Evolutionary conservation across 495 filamentous ascomycete species (phyloP).

Genomic region (Hypoxylon lenormandii): DNA sequence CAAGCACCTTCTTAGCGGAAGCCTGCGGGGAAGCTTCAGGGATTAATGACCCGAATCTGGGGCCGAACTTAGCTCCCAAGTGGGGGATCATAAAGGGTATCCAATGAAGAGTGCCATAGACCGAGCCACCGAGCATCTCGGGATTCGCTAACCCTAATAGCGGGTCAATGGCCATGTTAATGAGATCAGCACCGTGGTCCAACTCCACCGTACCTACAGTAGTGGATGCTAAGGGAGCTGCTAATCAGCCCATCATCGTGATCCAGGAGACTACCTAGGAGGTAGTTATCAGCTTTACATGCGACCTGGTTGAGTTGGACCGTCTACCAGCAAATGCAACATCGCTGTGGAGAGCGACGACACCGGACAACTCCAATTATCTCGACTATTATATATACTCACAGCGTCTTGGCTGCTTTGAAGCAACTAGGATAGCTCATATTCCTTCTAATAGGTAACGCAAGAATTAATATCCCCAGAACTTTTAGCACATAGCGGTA

Average conservation of each 20-base stretch:
- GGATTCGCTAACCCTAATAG: constrained; percentile 5
- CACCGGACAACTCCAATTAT: constrained; percentile 16
- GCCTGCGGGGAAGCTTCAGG: constrained; percentile 32
- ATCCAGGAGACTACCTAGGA: no score
- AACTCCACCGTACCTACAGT: constrained; percentile 29
- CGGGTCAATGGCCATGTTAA: neutral
- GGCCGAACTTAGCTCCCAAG: constrained; percentile 6
- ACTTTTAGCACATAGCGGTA: neutral
- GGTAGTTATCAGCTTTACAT: constrained; percentile 14
- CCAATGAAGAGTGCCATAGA: constrained; percentile 21
- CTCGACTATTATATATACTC: neutral
- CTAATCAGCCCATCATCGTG: constrained; percentile 28
- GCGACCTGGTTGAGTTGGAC: constrained; percentile 5
- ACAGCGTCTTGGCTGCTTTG: neutral
- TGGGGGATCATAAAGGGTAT: neutral
- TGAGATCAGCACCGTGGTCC: neutral
- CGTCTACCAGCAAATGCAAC: constrained; percentile 28
- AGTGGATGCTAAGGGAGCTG: constrained; percentile 11
- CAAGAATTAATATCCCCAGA: neutral
- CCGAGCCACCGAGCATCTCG: constrained; percentile 35
- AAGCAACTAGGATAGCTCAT: neutral
- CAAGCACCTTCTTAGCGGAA: neutral
- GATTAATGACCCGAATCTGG: constrained; percentile 19
- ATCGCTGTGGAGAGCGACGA: constrained; percentile 34
- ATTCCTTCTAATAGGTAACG: no score